Evolutionary conservation across 345 rosid genomes (phyloP), one percentile per base, ranked within the genome.

Genomic region (Brassica incana): DNA sequence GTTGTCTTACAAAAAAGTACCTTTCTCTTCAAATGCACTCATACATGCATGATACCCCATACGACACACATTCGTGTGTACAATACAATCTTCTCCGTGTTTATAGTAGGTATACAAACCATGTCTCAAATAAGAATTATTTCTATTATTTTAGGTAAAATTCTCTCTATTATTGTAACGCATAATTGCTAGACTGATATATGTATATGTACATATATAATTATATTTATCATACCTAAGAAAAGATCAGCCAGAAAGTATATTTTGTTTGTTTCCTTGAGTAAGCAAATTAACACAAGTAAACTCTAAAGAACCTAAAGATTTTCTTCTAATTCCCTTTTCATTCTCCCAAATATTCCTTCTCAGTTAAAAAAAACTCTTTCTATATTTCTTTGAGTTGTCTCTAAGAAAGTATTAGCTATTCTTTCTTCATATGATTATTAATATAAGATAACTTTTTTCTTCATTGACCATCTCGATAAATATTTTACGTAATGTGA

Each of bases 281-380:
- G 84, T 75, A 80, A 73, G 73, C 81, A 85, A 65, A 20, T 20
- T 20, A 20, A 50, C 58, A 71, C 77, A 77, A 83, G 82, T 75
- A 81, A 85, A 72, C 83, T 83, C 85, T 80, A 80, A 80, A 38
- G 77, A 78, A 80, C 75, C 74, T 73, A n/a, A 14, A 76, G 69
- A 65, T 83, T 83, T 83, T 75, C 87, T 88, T 88, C 90, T 88
- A 85, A 85, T 88, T 84, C 86, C 84, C 83, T 85, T 81, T 82
- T 79, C 83, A 83, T 82, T 77, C 85, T 87, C 93, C 89, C 89
- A 90, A 85, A 88, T 88, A 90, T 87, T 90, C 90, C 83, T 79
- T 84, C 84, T 80, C 73, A 78, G 82, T 75, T 76, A 79, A 83
- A 75, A 54, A 75, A 54, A 74, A 50, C 33, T 67, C 73, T 36